Evolutionary conservation across 257 asterid species (phyloP), one percentile per base, ranked within the genome.

Genomic region (Knoxia roxburghii): DNA sequence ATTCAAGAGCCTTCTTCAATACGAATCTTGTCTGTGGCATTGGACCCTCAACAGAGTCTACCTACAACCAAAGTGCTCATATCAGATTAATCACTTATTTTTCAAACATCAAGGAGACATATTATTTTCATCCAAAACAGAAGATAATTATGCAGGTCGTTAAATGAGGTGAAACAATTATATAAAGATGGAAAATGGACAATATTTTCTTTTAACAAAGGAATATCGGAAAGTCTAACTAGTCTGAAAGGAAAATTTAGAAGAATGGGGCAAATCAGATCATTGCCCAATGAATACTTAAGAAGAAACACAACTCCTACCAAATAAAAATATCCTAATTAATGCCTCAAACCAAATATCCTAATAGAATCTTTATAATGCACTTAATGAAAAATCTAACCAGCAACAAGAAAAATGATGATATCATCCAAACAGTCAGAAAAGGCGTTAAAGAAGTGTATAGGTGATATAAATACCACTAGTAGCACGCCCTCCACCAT

Each of bases 1-100:
- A 94, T 76, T 88, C 99, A 78, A 94, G 95, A 71, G 99, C 99
- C 80, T 94, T 94, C 95, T 94, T 94, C 82, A 94, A 72, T 69
- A 94, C 99, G 72, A 94, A 94, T 87, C 97, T 84, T 52, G 99
- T 94, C 70, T 94, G 99, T 3, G 99, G 99, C 99, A 94, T 94
- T 66, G 99, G 99, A 76, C 99, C 99, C 82, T 94, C 99, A 50
- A 90, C 99, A 69, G 97, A 94, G 80, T 94, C 99, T 20, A 94
- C 97, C 99, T 94, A 78, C 81, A 83, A 77, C 69, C 56, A 13
- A 67, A 50, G 53, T 58, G 69, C 45, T 6, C 60, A 68, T 21
- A 61, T 60, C 48, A 58, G 35, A 39, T 76, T 70, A 85, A 75
- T 37, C 60, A 68, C 54, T 45, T 64, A 26, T 65, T 45, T 6